Percentiles rank a stretch among this genome's conserved stretches.
Evolutionary conservation across 2,329 filamentous ascomycete species (phyloP).

Genomic region (Macroventuria anomochaeta): DNA sequence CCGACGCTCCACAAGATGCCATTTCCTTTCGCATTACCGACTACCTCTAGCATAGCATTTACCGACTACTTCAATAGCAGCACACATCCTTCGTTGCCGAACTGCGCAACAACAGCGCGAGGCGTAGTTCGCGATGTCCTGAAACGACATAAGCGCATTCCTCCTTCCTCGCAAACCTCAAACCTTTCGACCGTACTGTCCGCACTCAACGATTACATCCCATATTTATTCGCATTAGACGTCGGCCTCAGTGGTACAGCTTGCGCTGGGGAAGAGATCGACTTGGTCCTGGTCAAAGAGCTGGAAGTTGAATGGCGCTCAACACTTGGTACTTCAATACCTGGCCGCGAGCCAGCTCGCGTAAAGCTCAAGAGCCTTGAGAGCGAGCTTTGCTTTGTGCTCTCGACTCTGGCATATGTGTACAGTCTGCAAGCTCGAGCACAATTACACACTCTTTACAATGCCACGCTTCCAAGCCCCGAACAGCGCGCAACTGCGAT

Average conservation of each 20-base stretch:
- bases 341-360: constrained; percentile 66
- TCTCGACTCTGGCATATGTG: constrained; percentile 78
- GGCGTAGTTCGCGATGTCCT: constrained; percentile 81
- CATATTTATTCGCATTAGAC: constrained; percentile 81
- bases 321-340: constrained; percentile 70
- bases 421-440: constrained; percentile 75
- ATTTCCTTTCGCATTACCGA: constrained; percentile 86
- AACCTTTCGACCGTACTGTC: constrained; percentile 74
- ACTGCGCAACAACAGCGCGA: constrained; percentile 81
- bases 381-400: constrained; percentile 80
- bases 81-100: constrained; percentile 87
- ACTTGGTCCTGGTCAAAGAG: constrained; percentile 69
- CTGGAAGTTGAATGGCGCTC: constrained; percentile 82
- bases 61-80: constrained; percentile 76
- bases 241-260: constrained; percentile 68
- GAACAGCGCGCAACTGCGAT: constrained; percentile 75
- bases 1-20: constrained; percentile 67
- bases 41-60: constrained; percentile 86
- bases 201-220: constrained; percentile 77
- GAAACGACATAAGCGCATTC: constrained; percentile 89
- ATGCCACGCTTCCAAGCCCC: constrained; percentile 58
- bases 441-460: constrained; percentile 76
- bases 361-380: constrained; percentile 75
- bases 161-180: constrained; percentile 70
- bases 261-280: constrained; percentile 67